Percentiles rank a stretch among this genome's conserved stretches.
These are phyloP conservation scores for Selaginella moellendorffii DNA, from an alignment of 75 land plant genomes.

Conservation along the genomic window DNA sequence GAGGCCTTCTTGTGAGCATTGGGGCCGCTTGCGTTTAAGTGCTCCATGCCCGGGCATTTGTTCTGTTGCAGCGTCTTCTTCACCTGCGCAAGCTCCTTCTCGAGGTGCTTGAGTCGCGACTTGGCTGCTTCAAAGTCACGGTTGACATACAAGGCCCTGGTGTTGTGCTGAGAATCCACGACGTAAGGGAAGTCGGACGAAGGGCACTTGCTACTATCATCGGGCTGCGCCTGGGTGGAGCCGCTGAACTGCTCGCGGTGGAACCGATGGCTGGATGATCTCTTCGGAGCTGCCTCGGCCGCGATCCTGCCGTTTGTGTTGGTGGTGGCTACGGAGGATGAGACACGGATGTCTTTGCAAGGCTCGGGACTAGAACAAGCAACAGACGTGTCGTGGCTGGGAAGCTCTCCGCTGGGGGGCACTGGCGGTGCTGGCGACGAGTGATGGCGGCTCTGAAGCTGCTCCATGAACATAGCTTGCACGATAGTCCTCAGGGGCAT, in stretches of 20 bases:
- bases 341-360: background rate
- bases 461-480: slow-evolving; percentile 7
- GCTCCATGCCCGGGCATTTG: slow-evolving; percentile 2
- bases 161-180: background rate
- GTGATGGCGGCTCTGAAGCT: background rate
- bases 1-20: background rate
- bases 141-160: background rate
- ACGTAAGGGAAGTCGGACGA: too few relatives aligned
- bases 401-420: background rate
- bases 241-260: background rate
- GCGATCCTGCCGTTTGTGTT: background rate
- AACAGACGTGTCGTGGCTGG: background rate
- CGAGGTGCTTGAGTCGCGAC: background rate
- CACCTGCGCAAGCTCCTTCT: slow-evolving; percentile 5
- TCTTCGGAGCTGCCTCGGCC: background rate
- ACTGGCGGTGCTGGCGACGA: too few relatives aligned
- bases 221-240: background rate
- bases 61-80: slow-evolving; percentile 2
- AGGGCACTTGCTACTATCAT: background rate
- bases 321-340: too few relatives aligned
- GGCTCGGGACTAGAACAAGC: background rate
- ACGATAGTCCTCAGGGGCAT: slow-evolving; percentile 9
- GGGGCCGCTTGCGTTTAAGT: background rate
- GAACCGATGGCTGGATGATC: slow-evolving; percentile 4
- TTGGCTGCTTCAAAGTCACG: slow-evolving; percentile 9